Conservation (phyloP, 371 early-diverging fungal species). For the Mortierella sp. region DNA sequence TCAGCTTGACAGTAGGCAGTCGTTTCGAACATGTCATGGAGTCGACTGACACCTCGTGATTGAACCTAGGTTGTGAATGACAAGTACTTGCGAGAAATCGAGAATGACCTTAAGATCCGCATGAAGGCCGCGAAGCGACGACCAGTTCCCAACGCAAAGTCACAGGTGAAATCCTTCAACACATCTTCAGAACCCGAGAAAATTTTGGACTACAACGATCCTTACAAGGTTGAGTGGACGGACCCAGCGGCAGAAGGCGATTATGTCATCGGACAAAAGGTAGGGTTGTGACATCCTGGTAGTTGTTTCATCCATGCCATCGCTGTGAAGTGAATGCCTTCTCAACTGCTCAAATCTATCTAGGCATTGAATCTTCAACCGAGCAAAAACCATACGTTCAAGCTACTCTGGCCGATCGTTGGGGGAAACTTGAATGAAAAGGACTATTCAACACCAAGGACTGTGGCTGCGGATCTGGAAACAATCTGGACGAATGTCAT, state of each 20-base stretch:
- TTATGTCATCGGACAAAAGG: slow-evolving; percentile 74
- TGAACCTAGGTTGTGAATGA: slow-evolving; percentile 33
- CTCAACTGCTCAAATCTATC: not conserved
- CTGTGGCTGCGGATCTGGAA: slow-evolving; percentile 79
- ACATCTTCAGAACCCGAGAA: slow-evolving; percentile 68
- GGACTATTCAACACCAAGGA: slow-evolving; percentile 75
- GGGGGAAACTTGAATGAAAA: slow-evolving; percentile 76
- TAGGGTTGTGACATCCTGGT: too few relatives aligned
- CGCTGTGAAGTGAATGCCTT: too few relatives aligned
- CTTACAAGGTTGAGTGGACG: slow-evolving; percentile 89
- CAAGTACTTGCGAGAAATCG: slow-evolving; percentile 57
- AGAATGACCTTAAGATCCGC: slow-evolving; percentile 73
- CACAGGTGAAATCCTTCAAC: slow-evolving; percentile 81
- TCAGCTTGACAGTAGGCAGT: too few relatives aligned
- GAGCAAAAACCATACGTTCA: slow-evolving; percentile 57
- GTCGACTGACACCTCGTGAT: not conserved
- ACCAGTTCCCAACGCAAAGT: slow-evolving; percentile 77
- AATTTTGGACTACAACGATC: slow-evolving; percentile 91
- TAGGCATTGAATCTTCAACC: slow-evolving; percentile 44
- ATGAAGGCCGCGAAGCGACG: slow-evolving; percentile 85
- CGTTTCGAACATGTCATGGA: not conserved
- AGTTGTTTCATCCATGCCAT: too few relatives aligned
- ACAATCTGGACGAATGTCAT: slow-evolving; percentile 82
- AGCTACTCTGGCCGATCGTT: slow-evolving; percentile 48
- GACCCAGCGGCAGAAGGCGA: slow-evolving; percentile 55